Percentiles rank a stretch among this genome's conserved stretches.
Conservation (phyloP, 2,329 filamentous ascomycete species). For the Alternaria brassicicola region DNA sequence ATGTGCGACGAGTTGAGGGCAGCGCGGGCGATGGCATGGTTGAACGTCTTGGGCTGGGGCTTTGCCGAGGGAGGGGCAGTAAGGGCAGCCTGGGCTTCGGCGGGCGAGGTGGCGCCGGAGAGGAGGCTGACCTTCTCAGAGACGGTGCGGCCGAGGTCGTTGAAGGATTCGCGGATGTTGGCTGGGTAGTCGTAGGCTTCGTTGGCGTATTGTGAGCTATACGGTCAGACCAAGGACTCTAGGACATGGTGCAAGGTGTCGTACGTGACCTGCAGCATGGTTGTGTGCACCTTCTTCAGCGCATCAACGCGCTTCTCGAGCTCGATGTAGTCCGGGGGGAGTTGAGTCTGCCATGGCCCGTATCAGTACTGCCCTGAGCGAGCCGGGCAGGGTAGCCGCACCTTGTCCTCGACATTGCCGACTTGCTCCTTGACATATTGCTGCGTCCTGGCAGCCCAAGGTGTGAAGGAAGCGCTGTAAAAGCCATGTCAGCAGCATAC, state of each 20-base stretch:
- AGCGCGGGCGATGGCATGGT: constrained; percentile 91
- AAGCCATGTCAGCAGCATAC: constrained; percentile 51
- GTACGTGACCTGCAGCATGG: constrained; percentile 95
- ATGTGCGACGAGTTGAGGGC: constrained; percentile 84
- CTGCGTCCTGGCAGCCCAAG: constrained; percentile 90
- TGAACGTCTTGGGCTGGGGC: constrained; percentile 98
- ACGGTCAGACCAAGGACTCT: constrained; percentile 10
- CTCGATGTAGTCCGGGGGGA: constrained; percentile 96
- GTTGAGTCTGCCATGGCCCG: constrained; percentile 73
- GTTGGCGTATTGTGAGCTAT: constrained; percentile 88
- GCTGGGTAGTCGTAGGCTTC: constrained; percentile 91
- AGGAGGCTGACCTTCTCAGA: constrained; percentile 93
- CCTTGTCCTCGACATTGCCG: constrained; percentile 93
- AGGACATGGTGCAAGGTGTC: constrained; percentile 39
- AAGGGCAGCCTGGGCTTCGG: constrained; percentile 92
- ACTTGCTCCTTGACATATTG: constrained; percentile 99
- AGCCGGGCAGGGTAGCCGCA: constrained; percentile 45
- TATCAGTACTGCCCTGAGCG: constrained; percentile 28
- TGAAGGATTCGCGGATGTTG: constrained; percentile 97
- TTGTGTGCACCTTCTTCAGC: constrained; percentile 94
- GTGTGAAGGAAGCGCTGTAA: constrained; percentile 81
- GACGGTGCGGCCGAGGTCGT: constrained; percentile 93
- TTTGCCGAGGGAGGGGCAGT: constrained; percentile 88
- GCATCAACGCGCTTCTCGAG: constrained; percentile 99
- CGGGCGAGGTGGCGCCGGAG: constrained; percentile 81